Percentiles rank a stretch among this genome's conserved stretches.
phyloP scores from a whole-genome alignment of 1,139 yeast genomes.

The Saccharomyces uvarum region DNA sequence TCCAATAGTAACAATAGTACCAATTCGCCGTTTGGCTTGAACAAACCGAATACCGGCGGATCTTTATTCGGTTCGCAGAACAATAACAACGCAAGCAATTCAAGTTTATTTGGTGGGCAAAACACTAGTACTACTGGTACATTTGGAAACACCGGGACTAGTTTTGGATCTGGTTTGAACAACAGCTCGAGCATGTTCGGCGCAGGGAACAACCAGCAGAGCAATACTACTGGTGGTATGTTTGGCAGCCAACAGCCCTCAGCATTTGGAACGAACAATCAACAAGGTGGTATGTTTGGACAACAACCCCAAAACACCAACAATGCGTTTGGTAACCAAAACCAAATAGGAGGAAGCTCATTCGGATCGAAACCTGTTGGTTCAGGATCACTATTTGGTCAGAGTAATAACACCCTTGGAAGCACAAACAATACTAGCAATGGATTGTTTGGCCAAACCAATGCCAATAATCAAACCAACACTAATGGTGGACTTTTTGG shows the following conservation, averaged over 20 bases:
- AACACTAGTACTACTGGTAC: constrained; percentile 9
- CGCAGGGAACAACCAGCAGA: constrained; percentile 8
- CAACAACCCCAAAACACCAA: constrained; percentile 5
- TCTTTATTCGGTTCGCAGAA: not conserved
- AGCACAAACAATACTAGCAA: constrained; percentile 13
- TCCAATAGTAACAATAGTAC: constrained; percentile 7
- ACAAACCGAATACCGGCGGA: constrained; percentile 15
- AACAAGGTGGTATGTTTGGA: constrained; percentile 17
- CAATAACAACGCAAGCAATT: not conserved
- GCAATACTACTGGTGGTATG: constrained; percentile 17
- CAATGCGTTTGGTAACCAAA: constrained; percentile 9
- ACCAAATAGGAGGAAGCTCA: constrained; percentile 1
- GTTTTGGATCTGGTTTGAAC: not conserved
- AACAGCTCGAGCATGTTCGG: constrained; percentile 7
- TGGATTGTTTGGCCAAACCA: constrained; percentile 18
- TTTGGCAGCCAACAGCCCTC: constrained; percentile 17
- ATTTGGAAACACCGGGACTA: constrained; percentile 1
- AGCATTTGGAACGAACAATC: constrained; percentile 20
- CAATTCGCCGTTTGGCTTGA: constrained; percentile 24
- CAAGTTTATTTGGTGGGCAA: constrained; percentile 12
- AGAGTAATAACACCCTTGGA: constrained; percentile 2
- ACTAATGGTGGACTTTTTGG: constrained; percentile 33
- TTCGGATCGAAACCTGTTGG: constrained; percentile 1
- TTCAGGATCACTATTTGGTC: constrained; percentile 7
- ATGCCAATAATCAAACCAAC: constrained; percentile 9